Evolutionary conservation across 2,329 filamentous ascomycete genomes (phyloP), one percentile per base, ranked within the genome.

Genomic region (Biscogniauxia sp.): DNA sequence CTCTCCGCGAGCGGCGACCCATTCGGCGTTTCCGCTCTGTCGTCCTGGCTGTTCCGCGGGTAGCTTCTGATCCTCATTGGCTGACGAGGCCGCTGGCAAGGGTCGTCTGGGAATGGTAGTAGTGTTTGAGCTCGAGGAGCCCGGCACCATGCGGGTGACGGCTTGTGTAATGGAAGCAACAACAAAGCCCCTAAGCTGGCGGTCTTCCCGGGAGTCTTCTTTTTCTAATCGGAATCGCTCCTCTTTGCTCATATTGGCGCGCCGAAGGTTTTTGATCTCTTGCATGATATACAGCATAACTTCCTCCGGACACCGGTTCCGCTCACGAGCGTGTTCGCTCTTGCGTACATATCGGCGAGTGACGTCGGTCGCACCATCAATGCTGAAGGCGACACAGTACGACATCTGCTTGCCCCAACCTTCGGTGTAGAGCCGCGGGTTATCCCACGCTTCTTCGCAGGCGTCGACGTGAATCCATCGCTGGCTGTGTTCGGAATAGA

Each of bases 401-500:
- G 92, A 93, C 81, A 98, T 91, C 80, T 95, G 96, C 81, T 95
- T 95, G 68, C 90, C 88, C 95, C 95, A 99, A 62, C 93, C 94
- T 76, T 97, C 92, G 6, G 92, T 88, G 77, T 98, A 98, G 9
- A 98, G 83, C 53, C 91, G 85, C 55, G 95, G 95, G 71, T 94
- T 93, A 74, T 99, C 95, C 93, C 93, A 98, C 1, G 91, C 88
- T 73, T 94, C 94, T 74, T 98, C 95, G 72, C 94, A 97, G 37
- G 89, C 88, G 75, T 99, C 95, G 51, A 97, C 93, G 68, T 98
- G 94, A n/a, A 98, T 84, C 95, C 95, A 99, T 73, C 93, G 87
- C 75, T 90, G 88, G 72, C 94, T 90, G 77, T 97, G 93, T 64
- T 95, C 91, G 2, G 93, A 97, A 78, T 97, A 99, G 15, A 98